Evolutionary conservation across 73 alveolate species (phyloP).

Genomic region (Paramecium sexaurelia): DNA sequence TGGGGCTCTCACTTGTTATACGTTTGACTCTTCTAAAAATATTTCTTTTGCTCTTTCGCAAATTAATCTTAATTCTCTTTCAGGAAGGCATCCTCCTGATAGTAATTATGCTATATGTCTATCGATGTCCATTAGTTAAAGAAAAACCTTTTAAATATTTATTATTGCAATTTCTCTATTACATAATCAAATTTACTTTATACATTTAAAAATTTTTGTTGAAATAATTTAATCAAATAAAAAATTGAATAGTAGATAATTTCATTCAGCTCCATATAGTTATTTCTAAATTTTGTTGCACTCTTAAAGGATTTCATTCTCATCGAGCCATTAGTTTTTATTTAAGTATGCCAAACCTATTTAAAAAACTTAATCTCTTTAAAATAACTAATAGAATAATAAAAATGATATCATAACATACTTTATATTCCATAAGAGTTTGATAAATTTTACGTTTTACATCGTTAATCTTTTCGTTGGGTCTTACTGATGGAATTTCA

Average conservation of each 20-base stretch:
- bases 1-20: constrained; percentile 77
- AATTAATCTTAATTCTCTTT: constrained; percentile 74
- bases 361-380: constrained; percentile 49
- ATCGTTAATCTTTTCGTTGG: constrained; percentile 23
- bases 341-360: constrained; percentile 14
- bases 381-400: constrained; percentile 24
- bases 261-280: constrained; percentile 41
- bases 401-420: background rate
- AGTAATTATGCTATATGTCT: constrained; percentile 20
- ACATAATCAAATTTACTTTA: background rate
- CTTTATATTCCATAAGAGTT: constrained; percentile 52
- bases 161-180: too few relatives aligned
- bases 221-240: too few relatives aligned
- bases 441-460: constrained; percentile 36
- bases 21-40: constrained; percentile 74
- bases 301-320: constrained; percentile 1
- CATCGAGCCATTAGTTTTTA: constrained; percentile 35
- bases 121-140: constrained; percentile 54
- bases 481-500: background rate
- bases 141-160: background rate
- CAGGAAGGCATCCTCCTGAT: constrained; percentile 73
- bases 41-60: constrained; percentile 85
- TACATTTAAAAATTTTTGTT: too few relatives aligned
- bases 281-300: constrained; percentile 35
- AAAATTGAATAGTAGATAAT: background rate